Conservation (phyloP, 352 stramenopile species). For the Proteromonas lacertae region DNA sequence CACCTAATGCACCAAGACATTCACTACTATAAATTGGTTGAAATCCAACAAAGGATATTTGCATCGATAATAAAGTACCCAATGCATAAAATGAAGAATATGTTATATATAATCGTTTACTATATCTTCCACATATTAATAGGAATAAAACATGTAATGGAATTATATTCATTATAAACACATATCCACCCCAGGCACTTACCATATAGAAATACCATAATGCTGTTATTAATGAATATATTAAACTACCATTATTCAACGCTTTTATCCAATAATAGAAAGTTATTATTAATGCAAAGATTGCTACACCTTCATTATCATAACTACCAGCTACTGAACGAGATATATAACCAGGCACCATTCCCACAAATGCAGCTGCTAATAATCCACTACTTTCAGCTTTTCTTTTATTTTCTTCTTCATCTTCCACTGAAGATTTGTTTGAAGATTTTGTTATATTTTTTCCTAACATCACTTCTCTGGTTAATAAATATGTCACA, state of each 20-base stretch:
- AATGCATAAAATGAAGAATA: constrained; percentile 88
- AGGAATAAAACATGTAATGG: constrained; percentile 69
- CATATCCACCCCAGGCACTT: constrained; percentile 60
- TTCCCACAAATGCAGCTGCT: constrained; percentile 50
- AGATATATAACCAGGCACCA: constrained; percentile 80
- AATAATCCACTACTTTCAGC: constrained; percentile 8
- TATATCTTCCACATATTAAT: constrained; percentile 56
- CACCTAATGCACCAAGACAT: constrained; percentile 30
- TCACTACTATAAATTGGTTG: constrained; percentile 52
- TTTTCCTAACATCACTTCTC: too few species aligned
- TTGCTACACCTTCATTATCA: too few species aligned
- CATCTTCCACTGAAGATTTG: too few species aligned
- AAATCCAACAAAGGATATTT: constrained; percentile 77
- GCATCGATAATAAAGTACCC: constrained; percentile 65
- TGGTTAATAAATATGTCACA: constrained; percentile 46
- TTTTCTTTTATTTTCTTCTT: too few species aligned
- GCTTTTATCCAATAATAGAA: constrained; percentile 84
- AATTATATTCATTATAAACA: constrained; percentile 98
- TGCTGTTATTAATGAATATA: constrained; percentile 13
- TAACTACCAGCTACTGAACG: too few species aligned
- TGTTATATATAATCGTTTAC: constrained; percentile 62
- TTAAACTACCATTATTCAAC: constrained; percentile 45
- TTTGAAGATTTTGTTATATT: constrained; percentile 34
- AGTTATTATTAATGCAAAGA: constrained; percentile 77
- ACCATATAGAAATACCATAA: constrained; percentile 73